phyloP scores from a whole-genome alignment of 352 stramenopile species.

The Phytophthora melonis region DNA sequence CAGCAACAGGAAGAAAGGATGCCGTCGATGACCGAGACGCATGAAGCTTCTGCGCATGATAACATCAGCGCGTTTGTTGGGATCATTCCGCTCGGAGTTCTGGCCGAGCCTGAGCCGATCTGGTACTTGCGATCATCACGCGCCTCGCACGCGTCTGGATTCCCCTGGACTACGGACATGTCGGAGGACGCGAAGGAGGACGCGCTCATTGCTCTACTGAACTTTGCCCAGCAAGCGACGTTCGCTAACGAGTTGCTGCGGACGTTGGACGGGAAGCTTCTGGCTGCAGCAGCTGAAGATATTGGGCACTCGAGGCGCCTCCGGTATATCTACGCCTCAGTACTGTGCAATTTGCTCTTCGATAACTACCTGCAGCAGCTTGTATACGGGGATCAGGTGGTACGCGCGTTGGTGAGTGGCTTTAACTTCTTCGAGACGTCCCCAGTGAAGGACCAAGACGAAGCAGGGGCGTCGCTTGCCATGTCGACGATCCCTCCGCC shows the following conservation, averaged over 20 bases:
- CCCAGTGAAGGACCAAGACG: neutral
- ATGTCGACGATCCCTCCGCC: neutral
- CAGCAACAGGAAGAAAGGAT: slow-evolving; percentile 4
- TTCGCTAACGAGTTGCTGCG: slow-evolving; percentile 65
- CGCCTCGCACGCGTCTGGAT: slow-evolving; percentile 10
- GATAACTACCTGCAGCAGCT: slow-evolving; percentile 71
- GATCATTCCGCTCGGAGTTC: neutral
- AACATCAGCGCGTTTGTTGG: slow-evolving; percentile 1
- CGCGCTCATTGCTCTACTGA: slow-evolving; percentile 68
- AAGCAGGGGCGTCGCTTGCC: neutral
- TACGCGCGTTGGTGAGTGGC: slow-evolving; percentile 60
- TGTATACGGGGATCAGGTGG: slow-evolving; percentile 65
- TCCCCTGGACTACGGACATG: slow-evolving; percentile 39
- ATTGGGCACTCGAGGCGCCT: slow-evolving; percentile 47
- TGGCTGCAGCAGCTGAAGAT: slow-evolving; percentile 55
- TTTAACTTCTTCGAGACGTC: slow-evolving; percentile 53
- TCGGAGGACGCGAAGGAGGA: slow-evolving; percentile 73
- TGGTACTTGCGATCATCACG: slow-evolving; percentile 32
- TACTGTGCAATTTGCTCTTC: slow-evolving; percentile 79
- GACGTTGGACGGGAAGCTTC: slow-evolving; percentile 61
- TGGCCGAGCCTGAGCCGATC: slow-evolving; percentile 12
- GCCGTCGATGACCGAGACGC: slow-evolving; percentile 20
- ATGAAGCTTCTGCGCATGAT: slow-evolving; percentile 3
- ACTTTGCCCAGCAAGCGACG: slow-evolving; percentile 58
- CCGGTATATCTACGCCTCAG: slow-evolving; percentile 68